Base-by-base conservation (phyloP, 768 basidiomycete genomes). In the Naganishia vishniacii region DNA sequence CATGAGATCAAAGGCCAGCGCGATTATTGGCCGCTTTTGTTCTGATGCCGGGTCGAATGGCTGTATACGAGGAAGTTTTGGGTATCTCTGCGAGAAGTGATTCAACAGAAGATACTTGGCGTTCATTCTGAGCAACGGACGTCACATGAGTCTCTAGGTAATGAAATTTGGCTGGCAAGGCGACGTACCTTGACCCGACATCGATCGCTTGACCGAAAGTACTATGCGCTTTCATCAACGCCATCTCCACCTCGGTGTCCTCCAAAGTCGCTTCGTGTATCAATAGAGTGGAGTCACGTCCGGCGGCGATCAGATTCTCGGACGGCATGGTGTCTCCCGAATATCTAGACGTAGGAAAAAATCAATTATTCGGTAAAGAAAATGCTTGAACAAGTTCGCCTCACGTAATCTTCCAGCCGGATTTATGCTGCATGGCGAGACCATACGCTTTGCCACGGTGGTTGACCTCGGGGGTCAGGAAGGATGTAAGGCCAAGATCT, bases 231-330 rank as follows among this genome's bases (percentile, higher is more conserved):
- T 94, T 97, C 41, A 77, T 76, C 0, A 70, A 71, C 0, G 92
- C 92, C 78, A 89, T 75, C 13, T 86, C 86, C 20, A 79, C 82
- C 71, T 92, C 84, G 61, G 88, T 88, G 70, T 97, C 88, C 1
- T 85, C 88, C 83, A 97, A 86, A 3, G 91, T 91, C 0, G 93
- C 89, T 75, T 98, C 94, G 71, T 98, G 94, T 32, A 98, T 91
- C 44, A 98, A 80, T 1, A 98, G 78, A 0, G 91, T 91, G 0
- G 88, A 86, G 60, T 79, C 76, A 65, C 80, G 71, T 0, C 88
- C 93, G 0, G 84, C 85, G 46, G 80, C 73, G 25, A 86, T 83
- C 4, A 98, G 80, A 28, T 80, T 80, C 12, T 86, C 79, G 9
- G 86, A 83, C 0, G 94, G 92, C 72, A 83, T 81, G 0, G 93